A percentile compares a stretch with the other conserved stretches of the same genome.
Evolutionary conservation across 176 grass and related monocot species (phyloP).

Genomic region (Aegilops speltoides): DNA sequence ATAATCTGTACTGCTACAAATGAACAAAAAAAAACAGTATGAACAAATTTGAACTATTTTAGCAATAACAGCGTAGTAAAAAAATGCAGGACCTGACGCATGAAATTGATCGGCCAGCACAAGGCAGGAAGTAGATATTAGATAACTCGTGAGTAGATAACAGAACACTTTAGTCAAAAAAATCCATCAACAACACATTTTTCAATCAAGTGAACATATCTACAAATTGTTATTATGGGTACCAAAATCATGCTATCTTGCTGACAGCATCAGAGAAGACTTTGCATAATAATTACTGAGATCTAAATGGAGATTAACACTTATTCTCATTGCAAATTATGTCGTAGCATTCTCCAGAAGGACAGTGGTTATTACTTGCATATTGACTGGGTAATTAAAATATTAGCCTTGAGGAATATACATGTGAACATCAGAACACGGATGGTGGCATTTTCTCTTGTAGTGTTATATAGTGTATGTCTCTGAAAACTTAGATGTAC

Average conservation of each 20-base stretch:
- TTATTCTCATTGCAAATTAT: not conserved
- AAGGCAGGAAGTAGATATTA: not conserved
- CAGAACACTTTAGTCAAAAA: not conserved
- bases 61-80: not conserved
- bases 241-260: not conserved
- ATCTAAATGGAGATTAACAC: not conserved
- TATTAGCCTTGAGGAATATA: not conserved
- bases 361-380: not conserved
- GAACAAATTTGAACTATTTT: not conserved
- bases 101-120: not conserved
- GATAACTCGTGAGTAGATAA: not conserved
- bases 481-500: not conserved
- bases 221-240: not conserved
- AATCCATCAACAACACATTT: not conserved
- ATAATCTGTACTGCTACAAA: not conserved
- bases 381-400: not conserved
- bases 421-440: not conserved
- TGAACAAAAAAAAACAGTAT: not conserved
- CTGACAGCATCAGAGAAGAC: not conserved
- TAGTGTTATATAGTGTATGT: not conserved
- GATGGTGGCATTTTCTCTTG: not conserved
- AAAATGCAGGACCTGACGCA: not conserved
- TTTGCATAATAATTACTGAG: not conserved
- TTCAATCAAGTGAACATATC: slow-evolving; percentile 1
- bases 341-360: not conserved